Evolutionary conservation across 495 filamentous ascomycete genomes (phyloP), one percentile per base, ranked within the genome.

Genomic region (Cercophora samala): DNA sequence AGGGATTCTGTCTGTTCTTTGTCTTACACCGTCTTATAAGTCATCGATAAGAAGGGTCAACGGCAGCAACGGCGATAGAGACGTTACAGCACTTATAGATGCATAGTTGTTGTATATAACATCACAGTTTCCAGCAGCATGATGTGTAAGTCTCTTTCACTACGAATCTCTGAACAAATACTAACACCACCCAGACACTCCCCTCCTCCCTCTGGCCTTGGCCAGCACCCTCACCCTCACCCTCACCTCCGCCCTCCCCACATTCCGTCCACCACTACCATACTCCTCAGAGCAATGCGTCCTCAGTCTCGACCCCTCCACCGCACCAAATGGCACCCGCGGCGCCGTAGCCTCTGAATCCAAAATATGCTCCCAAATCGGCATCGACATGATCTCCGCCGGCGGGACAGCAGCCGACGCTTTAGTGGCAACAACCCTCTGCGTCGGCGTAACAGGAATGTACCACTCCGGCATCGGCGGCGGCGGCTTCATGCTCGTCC

Each of bases 391-490:
- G 54, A 74, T 96, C 56, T 80, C 87, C 60, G 72, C 78, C 63
- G 90, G 90, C 46, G 80, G 90, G 25, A 91, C 91, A 76, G 90
- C 90, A 58, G 89, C 90, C 21, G 90, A 93, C 78, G 90, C 90
- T 62, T 79, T 90, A 71, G 83, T 93, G 25, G 88, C 89, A 6
- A 90, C 90, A 0, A 85, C 87, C 54, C 81, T 93, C 56, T 93
- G 91, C 58, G 85, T 93, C 23, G 91, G 91, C 3, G 89, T 91
- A 5, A 84, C 90, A 63, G 89, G 90, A 85, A 94, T 95, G 91
- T 92, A 94, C 68, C 92, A 96, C 76, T 91, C 89, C 29, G 92
- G 92, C 5, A 88, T 96, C 46, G 92, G 92, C 3, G 93, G 93
- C 4, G 93, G 93, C n/a, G 93, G 93, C 0, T 97, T 97, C 77